phyloP scores from a whole-genome alignment of 192 early-diverging fungal genomes.

The Mortierella antarctica region DNA sequence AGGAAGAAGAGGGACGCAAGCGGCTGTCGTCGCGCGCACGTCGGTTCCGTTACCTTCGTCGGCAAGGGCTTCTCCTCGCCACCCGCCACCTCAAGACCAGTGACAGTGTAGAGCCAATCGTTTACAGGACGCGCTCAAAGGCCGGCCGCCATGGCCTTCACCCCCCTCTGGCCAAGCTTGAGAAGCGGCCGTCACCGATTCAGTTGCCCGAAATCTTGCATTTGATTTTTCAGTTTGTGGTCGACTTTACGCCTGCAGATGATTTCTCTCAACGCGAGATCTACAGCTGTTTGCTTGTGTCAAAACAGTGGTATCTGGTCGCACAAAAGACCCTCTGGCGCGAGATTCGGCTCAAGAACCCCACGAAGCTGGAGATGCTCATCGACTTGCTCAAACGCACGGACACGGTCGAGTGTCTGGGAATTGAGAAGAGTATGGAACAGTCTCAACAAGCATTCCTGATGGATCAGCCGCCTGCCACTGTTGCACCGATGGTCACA shows the following conservation, averaged over 20 bases:
- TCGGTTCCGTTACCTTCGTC: constrained; percentile 14
- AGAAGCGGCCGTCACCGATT: constrained; percentile 24
- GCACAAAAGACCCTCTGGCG: constrained; percentile 51
- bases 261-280: constrained; percentile 51
- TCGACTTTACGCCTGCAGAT: constrained; percentile 32
- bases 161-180: constrained; percentile 5
- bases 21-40: background rate
- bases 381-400: constrained; percentile 38
- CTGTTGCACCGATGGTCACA: background rate
- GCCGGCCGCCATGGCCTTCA: no score
- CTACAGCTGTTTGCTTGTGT: constrained; percentile 39
- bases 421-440: constrained; percentile 14
- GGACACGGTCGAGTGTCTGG: constrained; percentile 29
- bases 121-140: no score
- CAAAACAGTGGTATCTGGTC: constrained; percentile 48
- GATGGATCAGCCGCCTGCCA: background rate
- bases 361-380: constrained; percentile 28
- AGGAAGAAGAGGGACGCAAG: background rate
- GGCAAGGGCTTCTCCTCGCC: constrained; percentile 25
- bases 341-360: constrained; percentile 45
- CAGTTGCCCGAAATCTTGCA: constrained; percentile 60
- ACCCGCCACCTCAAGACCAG: constrained; percentile 4
- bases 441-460: background rate
- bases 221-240: constrained; percentile 58
- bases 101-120: background rate